Evolutionary conservation across 106 monocot species (phyloP).

Genomic region (Phalaenopsis equestris): DNA sequence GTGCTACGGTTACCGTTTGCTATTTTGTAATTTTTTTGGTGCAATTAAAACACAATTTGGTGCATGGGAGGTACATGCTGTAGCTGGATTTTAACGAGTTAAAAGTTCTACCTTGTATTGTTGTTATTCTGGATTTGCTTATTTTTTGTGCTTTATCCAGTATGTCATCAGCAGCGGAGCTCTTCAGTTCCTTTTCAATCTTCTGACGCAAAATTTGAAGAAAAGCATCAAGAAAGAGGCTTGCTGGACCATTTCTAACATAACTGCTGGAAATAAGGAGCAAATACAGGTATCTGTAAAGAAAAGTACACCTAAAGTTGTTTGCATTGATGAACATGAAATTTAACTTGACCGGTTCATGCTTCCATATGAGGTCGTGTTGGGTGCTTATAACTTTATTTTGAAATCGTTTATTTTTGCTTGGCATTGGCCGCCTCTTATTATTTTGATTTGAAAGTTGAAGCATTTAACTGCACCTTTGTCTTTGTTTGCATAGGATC

Average conservation of each 20-base stretch:
- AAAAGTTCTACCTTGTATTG: neutral
- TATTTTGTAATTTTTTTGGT: too few relatives aligned
- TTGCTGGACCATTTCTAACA: slow-evolving; percentile 46
- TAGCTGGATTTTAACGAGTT: neutral
- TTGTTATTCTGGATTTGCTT: neutral
- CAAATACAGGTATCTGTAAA: slow-evolving; percentile 32
- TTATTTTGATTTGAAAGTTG: neutral
- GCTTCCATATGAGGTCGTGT: neutral
- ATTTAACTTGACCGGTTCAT: too few relatives aligned
- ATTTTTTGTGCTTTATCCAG: slow-evolving; percentile 13
- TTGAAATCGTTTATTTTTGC: neutral
- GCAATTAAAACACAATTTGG: too few relatives aligned
- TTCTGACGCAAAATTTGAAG: slow-evolving; percentile 38
- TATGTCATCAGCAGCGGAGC: slow-evolving; percentile 29
- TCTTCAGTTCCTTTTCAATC: slow-evolving; percentile 26
- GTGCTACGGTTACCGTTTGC: too few relatives aligned
- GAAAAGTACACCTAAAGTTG: neutral
- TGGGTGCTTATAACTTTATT: neutral
- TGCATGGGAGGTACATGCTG: too few relatives aligned
- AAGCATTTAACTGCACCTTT: neutral
- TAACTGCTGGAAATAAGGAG: slow-evolving; percentile 40
- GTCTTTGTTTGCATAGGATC: neutral
- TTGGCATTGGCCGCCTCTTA: too few relatives aligned
- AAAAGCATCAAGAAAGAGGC: slow-evolving; percentile 46
- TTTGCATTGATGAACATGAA: too few relatives aligned